Conservation (phyloP, 805 yeast species). For the Starmerella etchellsii region DNA sequence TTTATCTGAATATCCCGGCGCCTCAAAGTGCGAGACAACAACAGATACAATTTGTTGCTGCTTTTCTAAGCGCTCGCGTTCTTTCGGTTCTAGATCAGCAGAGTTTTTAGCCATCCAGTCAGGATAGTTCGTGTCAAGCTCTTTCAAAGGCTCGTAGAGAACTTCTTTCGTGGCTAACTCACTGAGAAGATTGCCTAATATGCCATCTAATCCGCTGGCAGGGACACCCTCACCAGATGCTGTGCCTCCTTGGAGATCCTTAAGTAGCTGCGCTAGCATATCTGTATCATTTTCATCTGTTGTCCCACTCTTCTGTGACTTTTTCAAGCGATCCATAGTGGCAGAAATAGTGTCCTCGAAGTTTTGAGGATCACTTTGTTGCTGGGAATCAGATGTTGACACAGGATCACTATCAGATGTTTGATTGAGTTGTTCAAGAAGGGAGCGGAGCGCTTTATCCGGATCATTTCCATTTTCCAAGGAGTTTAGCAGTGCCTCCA, state of each 20-base stretch:
- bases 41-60: conserved; percentile 52
- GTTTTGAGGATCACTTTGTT: neutral
- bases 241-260: conserved; percentile 37
- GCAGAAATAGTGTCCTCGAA: conserved; percentile 67
- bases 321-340: conserved; percentile 68
- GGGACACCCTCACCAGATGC: conserved; percentile 25
- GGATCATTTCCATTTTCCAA: neutral
- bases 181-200: conserved; percentile 60
- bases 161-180: conserved; percentile 77
- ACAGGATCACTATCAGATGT: conserved; percentile 6
- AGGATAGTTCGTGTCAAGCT: conserved; percentile 59
- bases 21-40: conserved; percentile 57
- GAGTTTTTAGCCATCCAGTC: conserved; percentile 50
- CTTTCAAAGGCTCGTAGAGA: conserved; percentile 77
- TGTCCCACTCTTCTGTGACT: conserved; percentile 48
- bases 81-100: conserved; percentile 32
- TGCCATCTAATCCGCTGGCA: conserved; percentile 52
- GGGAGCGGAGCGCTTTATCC: neutral
- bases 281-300: conserved; percentile 37
- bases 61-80: conserved; percentile 39
- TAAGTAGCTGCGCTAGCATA: conserved; percentile 47
- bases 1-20: conserved; percentile 45
- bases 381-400: conserved; percentile 1
- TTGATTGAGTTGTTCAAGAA: neutral
- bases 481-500: neutral